Evolutionary conservation across 768 basidiomycete species (phyloP).

Genomic region (Amanita pallidorosea): DNA sequence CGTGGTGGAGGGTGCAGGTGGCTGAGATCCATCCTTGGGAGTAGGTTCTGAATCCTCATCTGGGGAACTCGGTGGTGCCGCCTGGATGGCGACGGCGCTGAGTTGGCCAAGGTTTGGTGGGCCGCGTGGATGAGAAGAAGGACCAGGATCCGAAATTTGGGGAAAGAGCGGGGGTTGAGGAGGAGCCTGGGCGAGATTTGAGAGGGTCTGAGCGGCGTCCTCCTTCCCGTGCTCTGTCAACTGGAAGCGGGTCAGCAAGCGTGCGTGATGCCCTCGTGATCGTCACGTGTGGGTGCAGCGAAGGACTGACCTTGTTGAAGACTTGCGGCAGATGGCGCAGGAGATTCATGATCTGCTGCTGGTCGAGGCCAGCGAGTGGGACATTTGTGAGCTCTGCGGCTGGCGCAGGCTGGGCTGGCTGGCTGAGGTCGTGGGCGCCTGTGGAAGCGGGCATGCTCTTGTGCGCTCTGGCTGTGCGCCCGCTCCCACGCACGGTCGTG

Average conservation of each 20-base stretch:
- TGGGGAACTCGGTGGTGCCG: constrained; percentile 16
- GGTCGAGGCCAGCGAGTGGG: constrained; percentile 29
- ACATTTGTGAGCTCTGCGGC: constrained; percentile 17
- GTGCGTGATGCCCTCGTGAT: constrained; percentile 11
- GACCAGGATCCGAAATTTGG: constrained; percentile 54
- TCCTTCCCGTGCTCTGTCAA: constrained; percentile 41
- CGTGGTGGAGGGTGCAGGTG: constrained; percentile 13
- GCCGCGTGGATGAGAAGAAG: constrained; percentile 63
- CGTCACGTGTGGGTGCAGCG: constrained; percentile 20
- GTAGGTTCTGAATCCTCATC: constrained; percentile 6
- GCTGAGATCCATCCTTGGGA: constrained; percentile 9
- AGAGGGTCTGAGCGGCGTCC: constrained; percentile 49
- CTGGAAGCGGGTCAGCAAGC: constrained; percentile 16
- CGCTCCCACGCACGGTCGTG: constrained; percentile 15
- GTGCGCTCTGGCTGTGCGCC: constrained; percentile 19
- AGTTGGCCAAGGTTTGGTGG: constrained; percentile 55
- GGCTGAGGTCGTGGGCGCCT: constrained; percentile 22
- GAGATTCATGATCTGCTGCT: constrained; percentile 47
- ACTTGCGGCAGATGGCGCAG: constrained; percentile 45
- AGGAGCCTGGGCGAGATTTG: constrained; percentile 38
- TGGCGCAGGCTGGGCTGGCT: constrained; percentile 16
- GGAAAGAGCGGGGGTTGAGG: constrained; percentile 25
- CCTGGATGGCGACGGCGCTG: constrained; percentile 41
- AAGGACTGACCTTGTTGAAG: constrained; percentile 37
- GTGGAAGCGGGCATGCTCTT: neutral